phyloP scores from a whole-genome alignment of 495 filamentous ascomycete species.

The Aspergillus conjunctus region DNA sequence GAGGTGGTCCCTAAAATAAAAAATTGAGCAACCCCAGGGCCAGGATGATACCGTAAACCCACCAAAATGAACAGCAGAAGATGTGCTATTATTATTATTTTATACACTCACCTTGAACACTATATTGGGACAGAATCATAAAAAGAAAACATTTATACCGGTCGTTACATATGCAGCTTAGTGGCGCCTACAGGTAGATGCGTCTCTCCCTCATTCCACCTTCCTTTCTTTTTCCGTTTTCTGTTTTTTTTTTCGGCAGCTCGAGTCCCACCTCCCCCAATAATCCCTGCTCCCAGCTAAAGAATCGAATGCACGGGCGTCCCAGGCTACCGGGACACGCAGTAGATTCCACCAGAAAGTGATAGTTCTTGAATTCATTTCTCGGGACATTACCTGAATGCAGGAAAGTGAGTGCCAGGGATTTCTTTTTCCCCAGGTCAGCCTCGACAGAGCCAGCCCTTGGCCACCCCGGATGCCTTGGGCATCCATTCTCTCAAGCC shows the following conservation, averaged over 20 bases:
- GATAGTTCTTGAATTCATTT: neutral
- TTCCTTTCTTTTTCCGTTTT: neutral
- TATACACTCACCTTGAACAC: neutral
- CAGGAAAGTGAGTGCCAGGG: neutral
- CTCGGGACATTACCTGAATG: neutral
- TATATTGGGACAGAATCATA: no score
- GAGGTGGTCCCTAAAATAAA: no score
- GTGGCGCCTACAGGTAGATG: neutral
- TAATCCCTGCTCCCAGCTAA: neutral
- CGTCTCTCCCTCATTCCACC: neutral
- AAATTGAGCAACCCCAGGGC: no score
- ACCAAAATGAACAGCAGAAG: neutral
- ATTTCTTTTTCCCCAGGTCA: neutral
- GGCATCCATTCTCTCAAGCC: neutral
- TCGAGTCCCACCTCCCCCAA: neutral
- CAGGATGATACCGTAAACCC: neutral
- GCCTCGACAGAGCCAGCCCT: neutral
- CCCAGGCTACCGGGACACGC: conserved; percentile 28
- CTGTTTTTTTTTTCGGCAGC: neutral
- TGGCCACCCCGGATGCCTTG: neutral
- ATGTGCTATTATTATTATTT: neutral
- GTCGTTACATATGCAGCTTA: neutral
- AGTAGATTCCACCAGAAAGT: neutral
- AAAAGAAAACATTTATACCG: neutral
- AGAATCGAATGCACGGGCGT: conserved; percentile 28